phyloP scores from a whole-genome alignment of 2,329 filamentous ascomycete genomes.

The Sporothrix variecibatus region DNA sequence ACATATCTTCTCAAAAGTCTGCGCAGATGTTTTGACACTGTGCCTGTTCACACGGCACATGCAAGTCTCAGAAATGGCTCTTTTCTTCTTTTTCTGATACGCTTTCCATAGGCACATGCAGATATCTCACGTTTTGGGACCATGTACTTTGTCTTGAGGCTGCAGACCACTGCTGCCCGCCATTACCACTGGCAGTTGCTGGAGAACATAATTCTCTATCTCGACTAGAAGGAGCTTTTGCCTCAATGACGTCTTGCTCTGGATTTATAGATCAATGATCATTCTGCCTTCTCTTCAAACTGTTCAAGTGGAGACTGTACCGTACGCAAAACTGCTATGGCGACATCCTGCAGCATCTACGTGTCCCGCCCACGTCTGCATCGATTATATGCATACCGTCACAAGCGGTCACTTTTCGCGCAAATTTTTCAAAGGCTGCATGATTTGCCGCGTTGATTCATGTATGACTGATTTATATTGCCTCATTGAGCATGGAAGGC shows the following conservation, averaged over 20 bases:
- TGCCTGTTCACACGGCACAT: neutral
- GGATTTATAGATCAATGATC: too few relatives aligned
- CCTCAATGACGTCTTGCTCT: too few relatives aligned
- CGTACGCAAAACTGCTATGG: too few relatives aligned
- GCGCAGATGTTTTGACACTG: neutral
- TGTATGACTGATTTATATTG: neutral
- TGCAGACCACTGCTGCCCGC: too few relatives aligned
- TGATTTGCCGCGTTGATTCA: neutral
- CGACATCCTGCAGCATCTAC: neutral
- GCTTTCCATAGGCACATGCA: neutral
- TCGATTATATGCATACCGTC: neutral
- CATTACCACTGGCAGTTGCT: too few relatives aligned
- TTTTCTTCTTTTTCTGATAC: neutral
- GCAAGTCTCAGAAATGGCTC: neutral
- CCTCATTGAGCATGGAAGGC: neutral
- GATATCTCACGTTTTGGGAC: too few relatives aligned
- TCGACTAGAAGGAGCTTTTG: too few relatives aligned
- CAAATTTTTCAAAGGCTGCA: neutral
- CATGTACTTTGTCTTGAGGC: too few relatives aligned
- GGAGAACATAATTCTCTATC: too few relatives aligned
- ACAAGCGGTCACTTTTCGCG: neutral
- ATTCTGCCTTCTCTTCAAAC: too few relatives aligned
- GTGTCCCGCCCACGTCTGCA: neutral
- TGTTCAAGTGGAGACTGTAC: too few relatives aligned
- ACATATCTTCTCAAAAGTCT: neutral